Evolutionary conservation across 2,329 filamentous ascomycete genomes (phyloP).

Genomic region (Aspergillus sp.): DNA sequence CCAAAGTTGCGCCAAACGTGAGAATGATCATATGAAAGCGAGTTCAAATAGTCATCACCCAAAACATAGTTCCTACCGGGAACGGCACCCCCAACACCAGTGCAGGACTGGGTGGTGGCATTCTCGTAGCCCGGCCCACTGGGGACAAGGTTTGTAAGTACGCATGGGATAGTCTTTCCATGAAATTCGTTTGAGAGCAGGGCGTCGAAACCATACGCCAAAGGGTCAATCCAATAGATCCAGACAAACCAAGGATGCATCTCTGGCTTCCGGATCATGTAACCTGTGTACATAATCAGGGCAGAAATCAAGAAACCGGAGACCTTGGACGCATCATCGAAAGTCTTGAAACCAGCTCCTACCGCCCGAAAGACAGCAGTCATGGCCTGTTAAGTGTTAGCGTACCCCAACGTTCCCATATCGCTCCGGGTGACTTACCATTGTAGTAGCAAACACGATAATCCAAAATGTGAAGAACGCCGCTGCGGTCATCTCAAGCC

Average conservation of each 20-base stretch:
- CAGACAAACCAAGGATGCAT: conserved; percentile 61
- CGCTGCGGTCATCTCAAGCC: conserved; percentile 55
- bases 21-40: conserved; percentile 57
- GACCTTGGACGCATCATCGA: conserved; percentile 63
- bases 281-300: conserved; percentile 47
- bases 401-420: background rate
- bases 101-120: conserved; percentile 35
- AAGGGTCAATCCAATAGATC: conserved; percentile 48
- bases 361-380: conserved; percentile 63
- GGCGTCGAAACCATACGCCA: conserved; percentile 46
- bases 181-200: conserved; percentile 45
- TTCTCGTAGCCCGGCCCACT: conserved; percentile 38
- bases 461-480: conserved; percentile 68
- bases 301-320: conserved; percentile 45
- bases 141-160: conserved; percentile 41
- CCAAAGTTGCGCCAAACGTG: conserved; percentile 66
- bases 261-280: conserved; percentile 50
- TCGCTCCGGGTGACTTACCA: conserved; percentile 44
- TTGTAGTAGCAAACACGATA: conserved; percentile 55
- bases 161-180: conserved; percentile 40
- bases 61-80: conserved; percentile 55
- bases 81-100: conserved; percentile 61
- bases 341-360: conserved; percentile 60
- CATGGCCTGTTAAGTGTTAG: conserved; percentile 50
- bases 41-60: conserved; percentile 63